A percentile compares a stretch with the other conserved stretches of the same genome.
These are phyloP conservation scores for Aspergillus wentii DNA, from an alignment of 495 filamentous ascomycete species.

Conservation along the genomic window DNA sequence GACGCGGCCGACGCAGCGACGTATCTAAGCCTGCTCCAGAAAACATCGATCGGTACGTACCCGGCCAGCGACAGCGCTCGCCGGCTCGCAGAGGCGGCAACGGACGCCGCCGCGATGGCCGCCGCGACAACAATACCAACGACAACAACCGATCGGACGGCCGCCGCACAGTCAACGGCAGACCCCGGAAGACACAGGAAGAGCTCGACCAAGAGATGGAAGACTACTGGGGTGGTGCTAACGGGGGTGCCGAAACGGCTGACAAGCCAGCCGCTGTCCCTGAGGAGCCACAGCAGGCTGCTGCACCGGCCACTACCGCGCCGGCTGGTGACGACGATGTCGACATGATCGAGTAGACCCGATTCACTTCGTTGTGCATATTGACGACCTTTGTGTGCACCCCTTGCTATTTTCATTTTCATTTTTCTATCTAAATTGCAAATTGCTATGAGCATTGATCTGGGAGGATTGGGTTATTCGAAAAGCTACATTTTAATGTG, in stretches of 20 bases:
- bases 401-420: constrained; percentile 1
- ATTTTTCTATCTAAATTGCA: too few species aligned
- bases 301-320: constrained; percentile 29
- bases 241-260: constrained; percentile 23
- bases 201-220: constrained; percentile 95
- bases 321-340: constrained; percentile 50
- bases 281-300: constrained; percentile 16
- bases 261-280: constrained; percentile 17
- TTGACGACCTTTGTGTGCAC: too few species aligned
- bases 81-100: constrained; percentile 32
- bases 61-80: constrained; percentile 51
- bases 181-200: constrained; percentile 85
- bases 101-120: constrained; percentile 48
- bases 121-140: constrained; percentile 30
- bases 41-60: constrained; percentile 81
- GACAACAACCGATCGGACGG: constrained; percentile 34
- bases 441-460: too few species aligned
- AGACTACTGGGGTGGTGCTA: constrained; percentile 69
- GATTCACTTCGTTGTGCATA: too few species aligned
- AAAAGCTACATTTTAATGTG: too few species aligned
- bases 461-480: too few species aligned
- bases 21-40: constrained; percentile 64
- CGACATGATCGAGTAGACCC: constrained; percentile 51
- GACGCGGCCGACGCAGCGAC: constrained; percentile 52
- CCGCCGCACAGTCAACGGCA: constrained; percentile 40